Evolutionary conservation across 1,139 yeast genomes (phyloP).

Genomic region (Debaryomycetaceae sp.): DNA sequence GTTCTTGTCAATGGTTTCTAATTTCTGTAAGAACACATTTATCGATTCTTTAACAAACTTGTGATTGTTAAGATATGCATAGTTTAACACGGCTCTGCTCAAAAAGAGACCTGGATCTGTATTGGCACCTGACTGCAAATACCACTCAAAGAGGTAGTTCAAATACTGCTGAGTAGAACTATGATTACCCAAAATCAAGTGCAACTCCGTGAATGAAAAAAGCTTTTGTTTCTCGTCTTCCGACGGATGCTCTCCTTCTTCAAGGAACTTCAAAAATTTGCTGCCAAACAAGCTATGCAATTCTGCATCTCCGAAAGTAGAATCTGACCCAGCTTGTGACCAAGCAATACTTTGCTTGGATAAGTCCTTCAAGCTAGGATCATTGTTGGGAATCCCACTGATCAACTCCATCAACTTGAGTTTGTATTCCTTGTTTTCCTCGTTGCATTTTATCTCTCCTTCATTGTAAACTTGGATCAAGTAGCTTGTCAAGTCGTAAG

Average conservation of each 20-base stretch:
- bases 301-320: slow-evolving; percentile 69
- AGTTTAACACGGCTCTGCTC: slow-evolving; percentile 67
- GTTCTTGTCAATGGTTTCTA: slow-evolving; percentile 14
- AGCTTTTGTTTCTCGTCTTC: slow-evolving; percentile 32
- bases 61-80: slow-evolving; percentile 60
- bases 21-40: slow-evolving; percentile 32
- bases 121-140: slow-evolving; percentile 21
- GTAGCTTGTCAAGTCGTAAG: slow-evolving; percentile 73
- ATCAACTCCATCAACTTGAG: slow-evolving; percentile 34
- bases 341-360: slow-evolving; percentile 64
- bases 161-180: slow-evolving; percentile 56
- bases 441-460: slow-evolving; percentile 32
- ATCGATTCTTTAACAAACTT: slow-evolving; percentile 52
- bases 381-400: slow-evolving; percentile 53
- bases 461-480: slow-evolving; percentile 64
- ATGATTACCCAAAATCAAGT: slow-evolving; percentile 64
- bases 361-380: slow-evolving; percentile 65
- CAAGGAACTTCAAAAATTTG: slow-evolving; percentile 42
- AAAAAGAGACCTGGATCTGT: slow-evolving; percentile 50
- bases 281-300: slow-evolving; percentile 74
- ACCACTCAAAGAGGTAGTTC: slow-evolving; percentile 60
- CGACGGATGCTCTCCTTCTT: slow-evolving; percentile 22
- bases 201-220: slow-evolving; percentile 48
- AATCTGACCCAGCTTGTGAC: slow-evolving; percentile 48
- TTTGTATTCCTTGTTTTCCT: slow-evolving; percentile 36